Base-by-base conservation (phyloP, 768 basidiomycete species). In the Pluteus cervinus region DNA sequence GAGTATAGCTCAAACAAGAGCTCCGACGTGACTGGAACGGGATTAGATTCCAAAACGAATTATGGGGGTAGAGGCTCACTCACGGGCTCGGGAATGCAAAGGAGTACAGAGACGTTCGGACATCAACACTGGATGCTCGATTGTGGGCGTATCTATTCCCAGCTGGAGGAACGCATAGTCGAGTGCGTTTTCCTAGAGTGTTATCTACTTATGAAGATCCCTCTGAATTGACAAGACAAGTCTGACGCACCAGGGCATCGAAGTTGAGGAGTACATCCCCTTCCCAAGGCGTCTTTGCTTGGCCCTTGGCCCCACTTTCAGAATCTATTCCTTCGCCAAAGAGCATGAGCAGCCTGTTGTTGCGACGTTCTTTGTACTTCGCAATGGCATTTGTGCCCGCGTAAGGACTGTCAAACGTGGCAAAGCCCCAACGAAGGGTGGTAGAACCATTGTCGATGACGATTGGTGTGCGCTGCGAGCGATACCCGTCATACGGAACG, bases 1-100 rank as follows among this genome's bases (percentile, higher is more conserved):
- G 72, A 70, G 55, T 98, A 99, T 30, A 80, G 73, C 62, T 99
- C 96, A 53, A 99, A 99, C 62, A 99, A 77, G 21, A 99, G 79
- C 53, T 99, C 96, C 0, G 92, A 92, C 7, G 92, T 94, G 39
- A 96, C 90, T 93, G 51, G 29, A 29, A 16, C 20, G 23, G 5
- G 3, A 35, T 21, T 24, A 28, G 20, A 34, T 29, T 24, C n/a
- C 33, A 29, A 40, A 4, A 25, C 29, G 20, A 37, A 40, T 30
- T 17, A 15, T 20, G 18, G 18, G 48, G 17, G 40, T 22, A 16
- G 3, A 30, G 14, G n/a, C n/a, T n/a, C 12, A 74, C 89, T 39
- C 55, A 94, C 93, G 55, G 29, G 82, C 75, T 53, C 96, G 69
- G 2, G 90, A 96, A 58, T 93, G 88, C 15, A 93, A 56, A 0